A percentile compares a stretch with the other conserved stretches of the same genome.
Evolutionary conservation across 1,284 basidiomycete genomes (phyloP).

Genomic region (Boletus sp.): DNA sequence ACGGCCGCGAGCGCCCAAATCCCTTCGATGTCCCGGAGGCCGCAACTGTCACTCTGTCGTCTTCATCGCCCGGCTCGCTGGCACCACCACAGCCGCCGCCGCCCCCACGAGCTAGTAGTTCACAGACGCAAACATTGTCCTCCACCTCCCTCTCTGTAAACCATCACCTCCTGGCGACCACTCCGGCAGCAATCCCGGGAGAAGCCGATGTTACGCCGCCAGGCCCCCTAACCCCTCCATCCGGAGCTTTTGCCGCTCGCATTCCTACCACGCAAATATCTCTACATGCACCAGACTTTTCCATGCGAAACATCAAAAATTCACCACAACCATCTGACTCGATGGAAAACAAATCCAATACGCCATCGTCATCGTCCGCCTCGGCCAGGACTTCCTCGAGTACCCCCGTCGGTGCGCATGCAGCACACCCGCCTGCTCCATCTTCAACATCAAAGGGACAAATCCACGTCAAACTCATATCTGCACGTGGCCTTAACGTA

Average conservation of each 20-base stretch:
- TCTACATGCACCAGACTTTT: slow-evolving; percentile 76
- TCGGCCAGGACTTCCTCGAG: slow-evolving; percentile 32
- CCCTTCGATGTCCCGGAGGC: slow-evolving; percentile 56
- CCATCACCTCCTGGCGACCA: slow-evolving; percentile 40
- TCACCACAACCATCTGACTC: slow-evolving; percentile 30
- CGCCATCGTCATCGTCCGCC: slow-evolving; percentile 43
- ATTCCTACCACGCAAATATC: slow-evolving; percentile 71
- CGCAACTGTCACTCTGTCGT: slow-evolving; percentile 31
- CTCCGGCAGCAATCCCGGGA: slow-evolving; percentile 21
- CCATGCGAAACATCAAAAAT: slow-evolving; percentile 56
- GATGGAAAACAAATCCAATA: slow-evolving; percentile 36
- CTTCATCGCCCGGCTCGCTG: slow-evolving; percentile 23
- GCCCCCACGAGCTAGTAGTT: not conserved
- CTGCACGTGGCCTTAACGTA: slow-evolving; percentile 83
- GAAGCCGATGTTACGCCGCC: slow-evolving; percentile 35
- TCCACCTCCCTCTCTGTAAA: slow-evolving; percentile 24
- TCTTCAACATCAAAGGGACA: slow-evolving; percentile 63
- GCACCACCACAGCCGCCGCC: slow-evolving; percentile 2
- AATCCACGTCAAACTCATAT: slow-evolving; percentile 94
- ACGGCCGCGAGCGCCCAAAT: slow-evolving; percentile 55
- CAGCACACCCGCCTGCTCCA: slow-evolving; percentile 33
- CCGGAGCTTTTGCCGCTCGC: slow-evolving; percentile 48
- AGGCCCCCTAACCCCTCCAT: slow-evolving; percentile 38
- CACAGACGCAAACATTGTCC: slow-evolving; percentile 13
- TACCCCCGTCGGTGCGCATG: slow-evolving; percentile 22